Evolutionary conservation across 352 stramenopile species (phyloP), one percentile per base, ranked within the genome.

Genomic region (Phytopythium aichiense): DNA sequence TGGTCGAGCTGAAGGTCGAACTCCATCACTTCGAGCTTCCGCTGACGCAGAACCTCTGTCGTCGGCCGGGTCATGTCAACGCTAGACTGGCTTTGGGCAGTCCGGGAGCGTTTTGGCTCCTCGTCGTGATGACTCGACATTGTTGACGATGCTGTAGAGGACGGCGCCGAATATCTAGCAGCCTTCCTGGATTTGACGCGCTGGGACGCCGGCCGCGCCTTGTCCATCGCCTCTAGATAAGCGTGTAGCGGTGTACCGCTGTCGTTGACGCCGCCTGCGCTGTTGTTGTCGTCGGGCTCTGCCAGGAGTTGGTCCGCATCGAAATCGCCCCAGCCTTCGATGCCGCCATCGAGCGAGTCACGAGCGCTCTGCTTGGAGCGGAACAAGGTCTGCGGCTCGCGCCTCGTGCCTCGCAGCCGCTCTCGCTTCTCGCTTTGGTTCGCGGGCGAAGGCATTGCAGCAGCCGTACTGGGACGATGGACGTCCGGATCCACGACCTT

Each of bases 311-410:
- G 68, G 58, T 89, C 79, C 2, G 77, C 60, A 42, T 89, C 70
- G 38, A 86, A 84, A 37, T 89, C 77, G 5, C 74, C 77, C 79
- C 79, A 89, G 51, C 66, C 79, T 49, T 75, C 64, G 7, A 75
- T 50, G 15, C 53, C 22, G n/a, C 30, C 38, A 45, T 48, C 23
- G 11, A 31, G n/a, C 15, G 25, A 8, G 12, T 46, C 35, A 15
- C 7, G 20, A 40, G 15, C 18, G 31, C 37, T 28, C 33, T 57
- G 28, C 51, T 46, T 23, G 22, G 3, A 8, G 18, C 11, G 9
- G 30, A 9, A n/a, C 4, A 20, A 4, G 8, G 33, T 6, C 22
- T 57, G 33, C 31, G 12, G 25, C 18, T 55, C 31, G 4, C 15
- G 25, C 22, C n/a, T 18, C 18, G 49, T 0, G 8, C 11, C n/a